phyloP scores from a whole-genome alignment of 2,329 filamentous ascomycete species.

The Phyllosticta citriasiana region DNA sequence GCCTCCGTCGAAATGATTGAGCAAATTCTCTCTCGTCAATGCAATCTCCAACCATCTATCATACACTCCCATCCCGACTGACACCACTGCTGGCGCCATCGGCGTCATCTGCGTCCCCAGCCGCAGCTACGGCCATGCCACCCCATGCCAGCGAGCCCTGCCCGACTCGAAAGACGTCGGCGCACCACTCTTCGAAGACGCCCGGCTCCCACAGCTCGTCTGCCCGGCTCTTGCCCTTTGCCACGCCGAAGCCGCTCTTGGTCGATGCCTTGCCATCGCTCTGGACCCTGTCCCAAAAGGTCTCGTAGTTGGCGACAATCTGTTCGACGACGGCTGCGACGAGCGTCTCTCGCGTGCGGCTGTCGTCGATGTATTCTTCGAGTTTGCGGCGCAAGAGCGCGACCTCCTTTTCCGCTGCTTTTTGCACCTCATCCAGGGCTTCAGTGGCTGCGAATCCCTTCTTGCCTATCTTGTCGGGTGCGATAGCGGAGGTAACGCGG shows the following conservation, averaged over 20 bases:
- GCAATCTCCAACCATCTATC: not conserved
- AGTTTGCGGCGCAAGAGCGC: conserved; percentile 46
- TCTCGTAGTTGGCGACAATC: conserved; percentile 53
- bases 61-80: not conserved
- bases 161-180: conserved; percentile 48
- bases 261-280: conserved; percentile 15
- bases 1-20: too few relatives aligned
- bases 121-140: not conserved
- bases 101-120: not conserved
- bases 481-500: conserved; percentile 43
- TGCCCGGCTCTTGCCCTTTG: conserved; percentile 50
- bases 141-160: conserved; percentile 12
- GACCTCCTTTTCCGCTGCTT: conserved; percentile 47
- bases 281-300: conserved; percentile 38
- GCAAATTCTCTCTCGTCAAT: too few relatives aligned
- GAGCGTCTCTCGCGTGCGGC: conserved; percentile 55
- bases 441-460: conserved; percentile 8
- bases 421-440: conserved; percentile 33
- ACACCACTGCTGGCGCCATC: not conserved
- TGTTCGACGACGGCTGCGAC: conserved; percentile 56
- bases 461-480: conserved; percentile 20
- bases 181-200: conserved; percentile 54
- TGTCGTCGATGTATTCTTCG: conserved; percentile 54
- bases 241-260: conserved; percentile 13
- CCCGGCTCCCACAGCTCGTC: conserved; percentile 56